Conservation (phyloP, 306 rosid species). For the Potentilla sterilis region DNA sequence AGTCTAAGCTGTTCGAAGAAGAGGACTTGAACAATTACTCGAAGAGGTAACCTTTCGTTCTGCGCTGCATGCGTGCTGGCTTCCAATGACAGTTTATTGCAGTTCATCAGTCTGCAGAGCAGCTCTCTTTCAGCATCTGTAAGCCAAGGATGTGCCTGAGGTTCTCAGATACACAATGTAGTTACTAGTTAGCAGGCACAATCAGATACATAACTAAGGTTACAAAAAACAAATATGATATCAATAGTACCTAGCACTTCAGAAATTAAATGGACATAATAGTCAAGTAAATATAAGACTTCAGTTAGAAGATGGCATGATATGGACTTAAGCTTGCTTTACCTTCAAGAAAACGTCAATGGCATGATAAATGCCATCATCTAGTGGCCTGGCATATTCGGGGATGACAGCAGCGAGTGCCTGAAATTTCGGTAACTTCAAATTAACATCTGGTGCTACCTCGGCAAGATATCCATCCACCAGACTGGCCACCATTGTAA, state of each 20-base stretch:
- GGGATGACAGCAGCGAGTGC: slow-evolving; percentile 79
- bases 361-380: slow-evolving; percentile 80
- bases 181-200: slow-evolving; percentile 12
- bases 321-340: slow-evolving; percentile 15
- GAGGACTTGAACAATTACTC: slow-evolving; percentile 77
- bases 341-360: slow-evolving; percentile 88
- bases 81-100: slow-evolving; percentile 78
- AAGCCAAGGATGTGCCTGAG: slow-evolving; percentile 87
- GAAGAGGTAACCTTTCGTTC: slow-evolving; percentile 75
- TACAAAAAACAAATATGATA: neutral
- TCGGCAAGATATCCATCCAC: slow-evolving; percentile 79
- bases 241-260: neutral
- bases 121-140: slow-evolving; percentile 78
- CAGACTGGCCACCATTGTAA: slow-evolving; percentile 68
- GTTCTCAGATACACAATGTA: slow-evolving; percentile 19
- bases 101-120: slow-evolving; percentile 78
- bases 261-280: neutral
- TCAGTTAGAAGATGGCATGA: neutral
- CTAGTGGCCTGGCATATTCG: slow-evolving; percentile 71
- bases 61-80: slow-evolving; percentile 90
- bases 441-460: slow-evolving; percentile 81
- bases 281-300: neutral
- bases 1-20: slow-evolving; percentile 88
- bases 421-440: slow-evolving; percentile 73
- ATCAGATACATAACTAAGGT: slow-evolving; percentile 4